Base-by-base conservation (phyloP, 768 basidiomycete genomes). In the Cantharellus cinnabarinus region DNA sequence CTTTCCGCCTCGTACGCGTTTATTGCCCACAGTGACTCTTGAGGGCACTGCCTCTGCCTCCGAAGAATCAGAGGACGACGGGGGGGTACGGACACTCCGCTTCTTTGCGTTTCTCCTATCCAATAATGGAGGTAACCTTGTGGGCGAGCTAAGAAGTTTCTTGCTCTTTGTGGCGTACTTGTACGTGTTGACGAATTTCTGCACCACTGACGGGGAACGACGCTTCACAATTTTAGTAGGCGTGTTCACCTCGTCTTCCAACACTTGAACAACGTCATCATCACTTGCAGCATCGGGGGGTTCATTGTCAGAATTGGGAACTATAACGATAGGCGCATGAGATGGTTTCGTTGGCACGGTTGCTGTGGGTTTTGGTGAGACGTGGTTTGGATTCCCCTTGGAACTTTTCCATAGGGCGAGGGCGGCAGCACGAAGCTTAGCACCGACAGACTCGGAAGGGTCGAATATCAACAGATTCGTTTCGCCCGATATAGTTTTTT, bases 401-500 rank as follows among this genome's bases (percentile, higher is more conserved):
- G 1, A 35, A 38, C 52, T 54, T 35, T 48, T 10, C 44, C 10
- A 48, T 14, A 10, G 10, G 42, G 35, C 5, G 37, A 37, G 14
- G 56, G 10, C 38, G 14, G 56, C 56, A 14, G 56, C 40, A 42
- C 38, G 14, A 37, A 14, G 56, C 38, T 5, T 35, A 57, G 37
- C 56, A 14, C 56, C 40, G 56, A 14, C 5, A 41, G 56, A 39
- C 66, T 63, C 74, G 14, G 79, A 78, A 15, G 90, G 87, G 71
- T 95, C 88, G 62, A 90, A 88, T 4, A 77, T 72, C 10, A 94
- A 72, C 4, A 95, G 74, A 62, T 78, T 82, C 42, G 78, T 72
- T 7, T 71, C 68, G 4, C 80, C 82, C 14, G 72, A 72, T 63
- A 75, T 77, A 58, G 72, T 73, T 42, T 81, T 69, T 68, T 93